Percentiles rank a stretch among this genome's conserved stretches.
phyloP scores from a whole-genome alignment of 2,329 filamentous ascomycete genomes.

The Ceratocystis harringtonii region DNA sequence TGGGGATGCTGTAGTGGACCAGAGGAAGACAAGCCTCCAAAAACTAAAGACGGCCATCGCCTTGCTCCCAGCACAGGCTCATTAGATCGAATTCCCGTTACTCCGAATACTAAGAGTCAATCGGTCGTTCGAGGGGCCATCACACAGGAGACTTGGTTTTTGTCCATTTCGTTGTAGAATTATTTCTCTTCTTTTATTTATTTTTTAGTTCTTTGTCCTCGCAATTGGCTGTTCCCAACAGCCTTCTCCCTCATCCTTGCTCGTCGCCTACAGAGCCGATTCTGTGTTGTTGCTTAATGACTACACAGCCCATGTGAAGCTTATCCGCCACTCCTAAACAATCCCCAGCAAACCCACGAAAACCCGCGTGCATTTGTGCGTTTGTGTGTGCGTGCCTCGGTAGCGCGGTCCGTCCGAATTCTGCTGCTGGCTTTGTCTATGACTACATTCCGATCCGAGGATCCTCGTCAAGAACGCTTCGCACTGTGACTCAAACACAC shows the following conservation, averaged over 20 bases:
- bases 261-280: neutral
- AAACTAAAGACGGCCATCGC: neutral
- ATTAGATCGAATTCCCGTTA: neutral
- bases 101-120: neutral
- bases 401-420: constrained; percentile 2
- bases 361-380: neutral
- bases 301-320: neutral
- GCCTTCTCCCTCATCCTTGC: neutral
- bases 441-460: constrained; percentile 3
- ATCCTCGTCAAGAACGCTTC: neutral
- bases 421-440: neutral
- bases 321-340: neutral
- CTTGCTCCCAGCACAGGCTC: too few species aligned
- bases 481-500: neutral
- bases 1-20: neutral
- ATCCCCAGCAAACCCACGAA: neutral
- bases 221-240: neutral
- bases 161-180: neutral
- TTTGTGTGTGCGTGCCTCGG: constrained; percentile 2
- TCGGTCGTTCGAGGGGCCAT: neutral
- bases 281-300: neutral
- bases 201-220: neutral
- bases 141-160: neutral
- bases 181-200: neutral
- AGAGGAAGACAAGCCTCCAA: neutral